Evolutionary conservation across 2,329 filamentous ascomycete genomes (phyloP).

Genomic region (Ceratocystis colombiana): DNA sequence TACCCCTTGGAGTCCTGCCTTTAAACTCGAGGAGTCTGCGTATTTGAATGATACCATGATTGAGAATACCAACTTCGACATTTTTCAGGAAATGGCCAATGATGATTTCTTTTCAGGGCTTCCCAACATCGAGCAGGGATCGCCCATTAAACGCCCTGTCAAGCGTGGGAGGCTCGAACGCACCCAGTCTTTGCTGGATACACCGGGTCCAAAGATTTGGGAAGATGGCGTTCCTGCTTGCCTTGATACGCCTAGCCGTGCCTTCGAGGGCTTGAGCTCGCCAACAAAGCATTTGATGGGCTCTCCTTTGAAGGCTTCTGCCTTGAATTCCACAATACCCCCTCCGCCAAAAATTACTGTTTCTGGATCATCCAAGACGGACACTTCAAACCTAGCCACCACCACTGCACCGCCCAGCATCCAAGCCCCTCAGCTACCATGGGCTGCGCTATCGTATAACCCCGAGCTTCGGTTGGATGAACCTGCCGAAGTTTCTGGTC

Average conservation of each 20-base stretch:
- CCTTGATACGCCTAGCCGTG: slow-evolving; percentile 23
- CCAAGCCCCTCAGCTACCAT: slow-evolving; percentile 35
- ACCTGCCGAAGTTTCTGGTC: slow-evolving; percentile 45
- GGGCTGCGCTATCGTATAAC: slow-evolving; percentile 32
- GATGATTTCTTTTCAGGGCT: slow-evolving; percentile 32
- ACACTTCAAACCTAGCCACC: background rate
- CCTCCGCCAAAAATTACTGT: slow-evolving; percentile 19
- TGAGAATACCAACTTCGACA: slow-evolving; percentile 46
- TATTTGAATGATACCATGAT: slow-evolving; percentile 38
- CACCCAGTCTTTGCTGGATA: slow-evolving; percentile 40
- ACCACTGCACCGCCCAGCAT: slow-evolving; percentile 32
- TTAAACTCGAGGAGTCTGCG: slow-evolving; percentile 50
- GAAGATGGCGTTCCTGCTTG: slow-evolving; percentile 20
- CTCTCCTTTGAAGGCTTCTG: slow-evolving; percentile 25
- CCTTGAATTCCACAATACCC: slow-evolving; percentile 20
- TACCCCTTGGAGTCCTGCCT: slow-evolving; percentile 51
- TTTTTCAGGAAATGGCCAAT: slow-evolving; percentile 41
- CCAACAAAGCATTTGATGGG: slow-evolving; percentile 41
- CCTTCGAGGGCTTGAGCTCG: slow-evolving; percentile 38
- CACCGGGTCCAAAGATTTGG: slow-evolving; percentile 23
- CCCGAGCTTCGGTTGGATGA: slow-evolving; percentile 36
- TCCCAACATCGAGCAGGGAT: slow-evolving; percentile 45
- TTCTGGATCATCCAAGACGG: slow-evolving; percentile 22
- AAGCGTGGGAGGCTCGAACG: slow-evolving; percentile 54
- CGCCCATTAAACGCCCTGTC: slow-evolving; percentile 55